Evolutionary conservation across 2,329 filamentous ascomycete genomes (phyloP).

Genomic region (Coleophoma cylindrospora): DNA sequence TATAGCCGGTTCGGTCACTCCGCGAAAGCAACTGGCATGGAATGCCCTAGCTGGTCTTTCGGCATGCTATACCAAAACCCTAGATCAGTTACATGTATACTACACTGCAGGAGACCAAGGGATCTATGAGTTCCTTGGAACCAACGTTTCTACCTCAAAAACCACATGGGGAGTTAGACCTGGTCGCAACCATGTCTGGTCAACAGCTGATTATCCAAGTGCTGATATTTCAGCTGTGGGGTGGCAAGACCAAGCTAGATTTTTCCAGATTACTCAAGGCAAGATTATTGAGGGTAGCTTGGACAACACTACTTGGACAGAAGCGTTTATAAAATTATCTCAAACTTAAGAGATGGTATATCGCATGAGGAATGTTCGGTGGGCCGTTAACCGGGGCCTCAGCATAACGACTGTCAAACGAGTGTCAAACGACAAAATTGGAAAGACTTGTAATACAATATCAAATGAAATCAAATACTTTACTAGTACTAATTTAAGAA

Average conservation of each 20-base stretch:
- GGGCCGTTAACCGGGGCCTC: too few species aligned
- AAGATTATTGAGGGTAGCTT: constrained; percentile 9
- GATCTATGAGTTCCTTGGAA: constrained; percentile 15
- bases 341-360: too few species aligned
- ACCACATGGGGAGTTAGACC: constrained; percentile 7
- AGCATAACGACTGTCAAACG: too few species aligned
- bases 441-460: too few species aligned
- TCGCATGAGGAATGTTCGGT: too few species aligned
- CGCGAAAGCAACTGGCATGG: constrained; percentile 5
- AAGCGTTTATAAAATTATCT: not conserved
- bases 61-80: constrained; percentile 6
- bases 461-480: too few species aligned
- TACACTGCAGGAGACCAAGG: constrained; percentile 14
- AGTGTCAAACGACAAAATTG: too few species aligned
- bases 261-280: constrained; percentile 10
- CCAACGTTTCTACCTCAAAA: constrained; percentile 5
- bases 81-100: constrained; percentile 15
- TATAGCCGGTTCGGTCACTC: constrained; percentile 5
- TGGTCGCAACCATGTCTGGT: constrained; percentile 9
- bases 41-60: constrained; percentile 15
- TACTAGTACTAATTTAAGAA: too few species aligned
- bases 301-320: constrained; percentile 10
- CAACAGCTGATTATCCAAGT: constrained; percentile 11
- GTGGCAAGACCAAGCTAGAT: constrained; percentile 13
- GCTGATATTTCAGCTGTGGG: constrained; percentile 14